Evolutionary conservation across 192 early-diverging fungal species (phyloP), one percentile per base, ranked within the genome.

Genomic region (Irineochytrium annulatum): DNA sequence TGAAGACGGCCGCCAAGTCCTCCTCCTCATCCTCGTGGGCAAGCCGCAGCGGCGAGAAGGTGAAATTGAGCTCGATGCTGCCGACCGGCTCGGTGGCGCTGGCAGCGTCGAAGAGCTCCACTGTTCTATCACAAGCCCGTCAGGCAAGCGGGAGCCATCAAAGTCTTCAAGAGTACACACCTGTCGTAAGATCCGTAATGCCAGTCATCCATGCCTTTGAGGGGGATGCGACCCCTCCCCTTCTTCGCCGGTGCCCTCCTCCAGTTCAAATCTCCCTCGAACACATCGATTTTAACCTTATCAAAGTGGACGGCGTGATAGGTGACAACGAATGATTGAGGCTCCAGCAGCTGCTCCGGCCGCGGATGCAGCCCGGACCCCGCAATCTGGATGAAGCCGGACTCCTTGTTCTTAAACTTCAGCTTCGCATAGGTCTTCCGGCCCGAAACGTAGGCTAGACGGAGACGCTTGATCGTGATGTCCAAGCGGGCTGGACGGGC

Each of bases 301-400:
- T 67, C 65, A 60, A 67, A 67, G 45, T 39, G 17, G 19, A 53
- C 48, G 3, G 57, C 19, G 28, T 67, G 65, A 33, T 59, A 60
- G 4, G 65, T 67, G 48, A 59, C 19, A 17, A 67, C 39, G 27
- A 67, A 54, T n/a, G n/a, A n/a, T n/a, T n/a, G n/a, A n/a, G n/a
- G n/a, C n/a, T n/a, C n/a, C n/a, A n/a, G n/a, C n/a, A n/a, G n/a
- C n/a, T n/a, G n/a, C n/a, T n/a, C n/a, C n/a, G n/a, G n/a, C n/a
- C n/a, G n/a, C n/a, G n/a, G n/a, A n/a, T n/a, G n/a, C n/a, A n/a
- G n/a, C n/a, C n/a, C n/a, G n/a, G n/a, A n/a, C n/a, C n/a, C n/a
- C n/a, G n/a, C n/a, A n/a, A n/a, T n/a, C n/a, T n/a, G n/a, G n/a
- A n/a, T n/a, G n/a, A n/a, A n/a, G n/a, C n/a, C n/a, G n/a, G n/a